These are phyloP conservation scores for Meyerozyma carpophila DNA, from an alignment of 1,139 yeast species.

Conservation along the genomic window DNA sequence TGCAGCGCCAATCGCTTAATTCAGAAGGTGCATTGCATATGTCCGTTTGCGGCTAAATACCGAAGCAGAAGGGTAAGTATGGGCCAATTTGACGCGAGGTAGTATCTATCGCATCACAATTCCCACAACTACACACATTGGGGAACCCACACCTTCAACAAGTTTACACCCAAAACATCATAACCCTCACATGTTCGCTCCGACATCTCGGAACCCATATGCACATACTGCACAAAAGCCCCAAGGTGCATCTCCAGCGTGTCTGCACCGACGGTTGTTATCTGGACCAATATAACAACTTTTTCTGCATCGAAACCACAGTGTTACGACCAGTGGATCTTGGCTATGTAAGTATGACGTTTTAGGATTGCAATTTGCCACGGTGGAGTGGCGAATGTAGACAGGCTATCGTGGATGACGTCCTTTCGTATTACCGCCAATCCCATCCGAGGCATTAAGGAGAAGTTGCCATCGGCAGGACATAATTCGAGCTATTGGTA, in stretches of 20 bases:
- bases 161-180: no score
- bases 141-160: no score
- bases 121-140: no score
- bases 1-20: no score
- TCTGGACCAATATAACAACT: background rate
- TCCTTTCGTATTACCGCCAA: no score
- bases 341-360: background rate
- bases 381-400: background rate
- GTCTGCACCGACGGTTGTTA: background rate
- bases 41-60: no score
- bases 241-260: background rate
- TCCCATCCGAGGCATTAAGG: background rate
- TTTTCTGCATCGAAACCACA: background rate
- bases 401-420: no score
- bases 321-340: background rate
- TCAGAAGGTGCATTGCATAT: no score
- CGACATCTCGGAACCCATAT: background rate
- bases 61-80: no score
- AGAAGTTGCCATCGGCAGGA: background rate
- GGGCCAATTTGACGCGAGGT: no score
- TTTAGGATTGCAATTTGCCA: background rate
- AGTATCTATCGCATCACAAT: no score
- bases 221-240: background rate
- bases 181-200: no score
- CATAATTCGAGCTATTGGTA: background rate